Evolutionary conservation across 2,329 filamentous ascomycete species (phyloP).

Genomic region (Cytospora schulzeri): DNA sequence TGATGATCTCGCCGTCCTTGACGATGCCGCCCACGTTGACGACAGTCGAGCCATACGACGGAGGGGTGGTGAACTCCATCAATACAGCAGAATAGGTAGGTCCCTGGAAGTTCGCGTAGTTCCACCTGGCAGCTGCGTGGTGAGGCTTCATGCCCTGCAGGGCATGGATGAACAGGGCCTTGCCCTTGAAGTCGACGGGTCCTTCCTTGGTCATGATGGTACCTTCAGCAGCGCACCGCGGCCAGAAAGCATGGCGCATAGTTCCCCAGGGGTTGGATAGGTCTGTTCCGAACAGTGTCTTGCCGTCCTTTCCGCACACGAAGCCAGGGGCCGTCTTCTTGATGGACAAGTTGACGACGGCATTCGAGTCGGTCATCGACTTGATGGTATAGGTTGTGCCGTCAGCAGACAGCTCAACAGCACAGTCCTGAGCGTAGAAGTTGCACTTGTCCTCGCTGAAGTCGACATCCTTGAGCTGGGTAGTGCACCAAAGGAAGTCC

Average conservation of each 20-base stretch:
- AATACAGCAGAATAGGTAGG: constrained; percentile 83
- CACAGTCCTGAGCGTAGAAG: constrained; percentile 85
- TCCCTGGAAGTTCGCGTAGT: constrained; percentile 89
- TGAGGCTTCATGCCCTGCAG: constrained; percentile 99
- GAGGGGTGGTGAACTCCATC: constrained; percentile 95
- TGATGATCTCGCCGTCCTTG: constrained; percentile 78
- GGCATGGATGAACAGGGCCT: constrained; percentile 78
- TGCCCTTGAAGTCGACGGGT: constrained; percentile 78
- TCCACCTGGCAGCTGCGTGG: constrained; percentile 90
- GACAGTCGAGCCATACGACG: constrained; percentile 83
- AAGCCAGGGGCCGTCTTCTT: constrained; percentile 78
- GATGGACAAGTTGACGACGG: constrained; percentile 84
- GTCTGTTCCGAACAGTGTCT: constrained; percentile 84
- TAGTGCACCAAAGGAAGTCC: constrained; percentile 81
- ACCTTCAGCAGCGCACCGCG: constrained; percentile 78
- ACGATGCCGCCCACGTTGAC: constrained; percentile 83
- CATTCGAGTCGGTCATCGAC: constrained; percentile 78
- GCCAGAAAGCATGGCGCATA: constrained; percentile 95
- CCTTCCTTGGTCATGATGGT: constrained; percentile 82
- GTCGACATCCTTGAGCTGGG: constrained; percentile 74
- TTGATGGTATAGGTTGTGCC: constrained; percentile 85
- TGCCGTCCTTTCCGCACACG: constrained; percentile 81
- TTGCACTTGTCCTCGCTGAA: constrained; percentile 82
- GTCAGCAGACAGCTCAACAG: constrained; percentile 83
- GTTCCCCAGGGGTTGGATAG: constrained; percentile 83